Evolutionary conservation across 371 early-diverging fungal genomes (phyloP), one percentile per base, ranked within the genome.

Genomic region (Circinella umbellata): DNA sequence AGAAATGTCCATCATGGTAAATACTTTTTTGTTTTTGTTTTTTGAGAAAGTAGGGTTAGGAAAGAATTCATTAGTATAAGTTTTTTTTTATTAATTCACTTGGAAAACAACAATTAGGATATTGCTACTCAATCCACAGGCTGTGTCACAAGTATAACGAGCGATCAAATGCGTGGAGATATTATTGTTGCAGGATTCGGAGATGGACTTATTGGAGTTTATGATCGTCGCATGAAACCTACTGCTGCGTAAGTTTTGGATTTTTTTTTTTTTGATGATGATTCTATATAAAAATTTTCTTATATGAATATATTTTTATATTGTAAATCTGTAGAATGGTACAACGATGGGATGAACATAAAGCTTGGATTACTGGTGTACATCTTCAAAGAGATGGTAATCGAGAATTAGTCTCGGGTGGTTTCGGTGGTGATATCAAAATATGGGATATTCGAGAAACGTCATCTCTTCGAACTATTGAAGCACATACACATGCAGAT

Each of bases 361-460:
- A 81, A 46, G 81, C 85, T 8, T 85, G 88, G 80, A 76, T 92
- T 1, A 88, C 91, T 37, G 82, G 84, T 48, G 87, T 89, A 42
- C 87, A 90, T 49, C 75, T 91, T 69, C 92, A 92, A 59, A 77
- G 87, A 10, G 89, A 89, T 53, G 88, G 85, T 11, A 78, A 76
- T 61, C 83, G 86, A n/a, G 89, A 89, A 66, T 75, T 89, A 38
- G 81, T 89, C 27, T 85, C 87, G 7, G 91, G 88, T 51, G 80
- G 83, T 9, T 80, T 78, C 68, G 82, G 83, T 63, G 96, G 96
- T 15, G 89, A 90, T 39, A 87, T 96, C 55, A 89, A 90, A 75
- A 72, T 93, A n/a, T 94, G 94, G 94, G 96, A 96, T 83, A 80
- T 94, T 51, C 89, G 96, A 38, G 80, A 82, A 61, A 64, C 77